Evolutionary conservation across 768 basidiomycete genomes (phyloP).

Genomic region (Pisolithus albus): DNA sequence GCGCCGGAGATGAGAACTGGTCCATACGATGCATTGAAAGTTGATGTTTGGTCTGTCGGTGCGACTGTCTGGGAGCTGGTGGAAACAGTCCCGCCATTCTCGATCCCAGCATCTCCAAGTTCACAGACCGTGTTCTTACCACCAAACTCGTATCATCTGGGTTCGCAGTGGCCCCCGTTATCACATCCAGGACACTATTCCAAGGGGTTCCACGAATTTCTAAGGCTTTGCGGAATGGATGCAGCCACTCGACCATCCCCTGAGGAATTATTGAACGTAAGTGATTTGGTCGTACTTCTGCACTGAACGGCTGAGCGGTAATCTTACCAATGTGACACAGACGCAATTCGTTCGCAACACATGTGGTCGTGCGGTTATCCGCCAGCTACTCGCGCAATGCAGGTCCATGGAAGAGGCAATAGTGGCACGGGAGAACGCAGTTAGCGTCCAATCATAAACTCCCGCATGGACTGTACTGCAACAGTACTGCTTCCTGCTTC

Average conservation of each 20-base stretch:
- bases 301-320: not conserved
- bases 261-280: conserved; percentile 51
- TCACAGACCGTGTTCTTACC: conserved; percentile 22
- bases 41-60: conserved; percentile 77
- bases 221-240: conserved; percentile 59
- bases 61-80: conserved; percentile 83
- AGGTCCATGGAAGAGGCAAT: conserved; percentile 52
- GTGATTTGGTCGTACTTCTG: conserved; percentile 12
- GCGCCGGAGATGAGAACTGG: conserved; percentile 72
- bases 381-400: conserved; percentile 61
- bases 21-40: conserved; percentile 64
- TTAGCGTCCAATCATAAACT: not conserved
- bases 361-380: conserved; percentile 60
- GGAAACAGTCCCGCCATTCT: conserved; percentile 68
- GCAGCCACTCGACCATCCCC: conserved; percentile 49
- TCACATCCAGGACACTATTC: conserved; percentile 54
- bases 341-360: conserved; percentile 60
- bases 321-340: conserved; percentile 27
- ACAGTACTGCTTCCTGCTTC: too few species aligned
- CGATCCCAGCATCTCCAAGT: conserved; percentile 29
- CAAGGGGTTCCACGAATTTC: conserved; percentile 66
- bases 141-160: conserved; percentile 38
- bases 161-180: conserved; percentile 60
- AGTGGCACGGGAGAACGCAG: conserved; percentile 9
- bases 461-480: not conserved